phyloP scores from a whole-genome alignment of 345 rosid species.

The Schrenkiella parvula region DNA sequence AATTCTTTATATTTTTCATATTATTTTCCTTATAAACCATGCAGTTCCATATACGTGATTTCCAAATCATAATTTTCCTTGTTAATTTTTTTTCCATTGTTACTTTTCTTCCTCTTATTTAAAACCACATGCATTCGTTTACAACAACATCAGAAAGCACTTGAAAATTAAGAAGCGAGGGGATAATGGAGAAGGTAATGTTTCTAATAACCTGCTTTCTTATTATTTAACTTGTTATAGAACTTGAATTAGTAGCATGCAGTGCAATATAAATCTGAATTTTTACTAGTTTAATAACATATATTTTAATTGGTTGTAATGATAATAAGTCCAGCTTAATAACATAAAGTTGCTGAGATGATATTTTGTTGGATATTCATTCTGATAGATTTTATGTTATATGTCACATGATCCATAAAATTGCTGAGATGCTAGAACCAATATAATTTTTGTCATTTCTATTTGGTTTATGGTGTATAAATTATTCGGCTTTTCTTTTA shows the following conservation, averaged over 20 bases:
- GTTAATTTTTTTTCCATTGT: not conserved
- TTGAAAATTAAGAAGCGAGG: not conserved
- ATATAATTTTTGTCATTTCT: not conserved
- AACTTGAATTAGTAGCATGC: not conserved
- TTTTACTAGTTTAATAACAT: not conserved
- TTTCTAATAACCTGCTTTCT: not conserved
- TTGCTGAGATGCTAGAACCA: not conserved
- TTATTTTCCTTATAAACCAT: not conserved
- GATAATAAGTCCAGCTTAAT: not conserved
- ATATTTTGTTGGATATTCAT: not conserved
- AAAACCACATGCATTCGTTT: slow-evolving; percentile 3
- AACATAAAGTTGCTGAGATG: too few species aligned
- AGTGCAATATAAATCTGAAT: not conserved
- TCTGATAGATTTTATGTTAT: not conserved
- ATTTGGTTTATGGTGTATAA: not conserved
- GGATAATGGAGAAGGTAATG: slow-evolving; percentile 14
- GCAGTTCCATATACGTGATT: not conserved
- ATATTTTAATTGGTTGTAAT: not conserved
- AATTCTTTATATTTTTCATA: not conserved
- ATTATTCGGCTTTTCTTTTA: not conserved
- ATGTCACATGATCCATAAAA: not conserved
- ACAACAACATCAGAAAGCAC: not conserved
- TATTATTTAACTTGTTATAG: not conserved
- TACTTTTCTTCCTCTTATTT: not conserved
- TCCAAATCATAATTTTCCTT: not conserved